Evolutionary conservation across 1,284 basidiomycete genomes (phyloP).

Genomic region (Vanrija pseudolonga): DNA sequence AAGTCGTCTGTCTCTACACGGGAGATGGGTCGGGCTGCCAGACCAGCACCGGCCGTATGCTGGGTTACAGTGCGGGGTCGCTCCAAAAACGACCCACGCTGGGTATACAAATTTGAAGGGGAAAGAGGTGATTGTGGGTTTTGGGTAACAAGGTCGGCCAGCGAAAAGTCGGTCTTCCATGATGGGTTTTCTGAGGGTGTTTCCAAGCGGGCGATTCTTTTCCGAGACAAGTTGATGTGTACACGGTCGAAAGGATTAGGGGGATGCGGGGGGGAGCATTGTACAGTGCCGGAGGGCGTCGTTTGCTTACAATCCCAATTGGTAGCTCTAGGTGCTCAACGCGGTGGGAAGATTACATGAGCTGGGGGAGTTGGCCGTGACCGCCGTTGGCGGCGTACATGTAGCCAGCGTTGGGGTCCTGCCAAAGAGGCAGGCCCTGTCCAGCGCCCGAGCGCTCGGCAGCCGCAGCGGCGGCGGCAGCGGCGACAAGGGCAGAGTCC

Average conservation of each 20-base stretch:
- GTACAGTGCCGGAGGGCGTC: conserved; percentile 16
- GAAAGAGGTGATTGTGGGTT: background rate
- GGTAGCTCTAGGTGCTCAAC: background rate
- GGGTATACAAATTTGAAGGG: conserved; percentile 10
- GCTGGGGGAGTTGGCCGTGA: conserved; percentile 13
- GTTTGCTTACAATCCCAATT: conserved; percentile 3
- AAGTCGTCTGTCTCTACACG: conserved; percentile 21
- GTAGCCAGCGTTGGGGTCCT: conserved; percentile 18
- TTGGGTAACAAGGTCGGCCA: background rate
- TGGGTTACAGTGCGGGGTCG: conserved; percentile 16
- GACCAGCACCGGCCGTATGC: conserved; percentile 12
- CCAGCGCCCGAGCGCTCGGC: conserved; percentile 13
- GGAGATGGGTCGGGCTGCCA: conserved; percentile 11
- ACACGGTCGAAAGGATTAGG: conserved; percentile 13
- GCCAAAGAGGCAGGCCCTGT: conserved; percentile 20
- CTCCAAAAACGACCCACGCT: conserved; percentile 3
- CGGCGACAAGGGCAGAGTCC: conserved; percentile 12
- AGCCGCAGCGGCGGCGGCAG: conserved; percentile 9
- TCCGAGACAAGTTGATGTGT: conserved; percentile 16
- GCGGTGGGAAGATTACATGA: conserved; percentile 12
- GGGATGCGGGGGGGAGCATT: conserved; percentile 6
- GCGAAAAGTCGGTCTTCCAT: background rate
- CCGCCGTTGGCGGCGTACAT: conserved; percentile 21
- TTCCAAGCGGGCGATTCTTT: background rate
- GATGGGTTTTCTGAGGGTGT: background rate